Percentiles rank a stretch among this genome's conserved stretches.
phyloP scores from a whole-genome alignment of 768 basidiomycete species.

The Scleroderma citrinum region DNA sequence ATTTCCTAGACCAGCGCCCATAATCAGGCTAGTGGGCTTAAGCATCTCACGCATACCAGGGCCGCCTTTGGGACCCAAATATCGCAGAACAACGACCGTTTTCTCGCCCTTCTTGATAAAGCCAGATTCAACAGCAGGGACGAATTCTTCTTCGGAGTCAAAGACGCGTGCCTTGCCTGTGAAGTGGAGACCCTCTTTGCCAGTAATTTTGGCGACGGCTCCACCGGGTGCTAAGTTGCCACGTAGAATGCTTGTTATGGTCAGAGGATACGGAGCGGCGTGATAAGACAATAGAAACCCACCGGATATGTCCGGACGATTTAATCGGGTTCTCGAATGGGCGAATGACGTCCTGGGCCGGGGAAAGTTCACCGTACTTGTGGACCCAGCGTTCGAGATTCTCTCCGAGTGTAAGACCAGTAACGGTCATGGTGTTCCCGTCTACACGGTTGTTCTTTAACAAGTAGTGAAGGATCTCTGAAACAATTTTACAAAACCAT shows the following conservation, averaged over 20 bases:
- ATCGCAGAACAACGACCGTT: constrained; percentile 91
- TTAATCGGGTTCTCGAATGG: constrained; percentile 88
- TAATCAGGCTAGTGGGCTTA: constrained; percentile 95
- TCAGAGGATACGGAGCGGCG: constrained; percentile 1
- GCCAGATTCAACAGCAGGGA: constrained; percentile 81
- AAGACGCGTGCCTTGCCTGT: constrained; percentile 91
- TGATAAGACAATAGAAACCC: constrained; percentile 6
- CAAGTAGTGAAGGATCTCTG: constrained; percentile 82
- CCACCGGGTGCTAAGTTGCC: constrained; percentile 94
- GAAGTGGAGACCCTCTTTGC: constrained; percentile 88
- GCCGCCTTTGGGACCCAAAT: constrained; percentile 95
- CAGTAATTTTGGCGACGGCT: constrained; percentile 95
- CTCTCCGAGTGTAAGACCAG: constrained; percentile 84
- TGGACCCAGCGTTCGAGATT: constrained; percentile 88
- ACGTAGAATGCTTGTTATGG: constrained; percentile 62
- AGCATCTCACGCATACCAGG: constrained; percentile 99
- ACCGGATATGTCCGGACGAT: constrained; percentile 85
- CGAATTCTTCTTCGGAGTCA: constrained; percentile 84
- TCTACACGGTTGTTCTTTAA: constrained; percentile 85
- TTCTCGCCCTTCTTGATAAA: constrained; percentile 93
- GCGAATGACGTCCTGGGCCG: constrained; percentile 77
- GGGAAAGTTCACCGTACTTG: constrained; percentile 68
- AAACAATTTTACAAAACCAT: not conserved
- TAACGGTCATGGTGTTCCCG: constrained; percentile 87
- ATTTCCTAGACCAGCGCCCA: constrained; percentile 94